Base-by-base conservation (phyloP, 1,284 basidiomycete species). In the Apiotrichum akiyoshidainum region DNA sequence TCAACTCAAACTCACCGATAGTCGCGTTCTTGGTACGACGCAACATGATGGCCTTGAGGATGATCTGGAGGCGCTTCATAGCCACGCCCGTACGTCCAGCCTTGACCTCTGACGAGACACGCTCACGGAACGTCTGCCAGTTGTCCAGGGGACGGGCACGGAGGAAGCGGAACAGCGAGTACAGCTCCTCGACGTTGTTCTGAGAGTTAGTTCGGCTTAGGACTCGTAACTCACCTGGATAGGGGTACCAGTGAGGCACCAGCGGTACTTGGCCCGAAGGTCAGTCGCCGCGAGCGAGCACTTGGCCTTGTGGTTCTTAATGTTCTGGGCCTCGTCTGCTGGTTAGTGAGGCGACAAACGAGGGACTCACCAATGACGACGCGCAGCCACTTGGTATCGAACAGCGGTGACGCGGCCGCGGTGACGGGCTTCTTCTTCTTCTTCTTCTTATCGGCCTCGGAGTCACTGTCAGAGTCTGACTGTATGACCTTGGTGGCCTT, bases 261-360 rank as follows among this genome's bases (percentile, higher is more conserved):
- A 95, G 48, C 90, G 83, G 72, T 84, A 93, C 71, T 89, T 90
- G 13, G 84, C 83, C 40, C 86, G 78, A 12, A 99, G 81, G 1
- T 83, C 87, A 59, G 85, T 90, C 60, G 92, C 94, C 0, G 91
- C 92, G 45, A 86, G 81, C 1, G 90, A 87, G 34, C 84, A 83
- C 73, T 92, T 90, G 0, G 94, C 91, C 37, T 83, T 87, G 59
- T 86, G 82, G 70, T 97, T 96, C 83, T 98, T 98, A 81, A 99
- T 98, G 69, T 90, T 93, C 72, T 99, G 95, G 0, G 95, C 95
- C 74, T 99, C 95, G 70, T 97, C 93, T 92, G 58, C 14, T 17
- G 34, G 31, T 34, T 37, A 31, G 40, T 44, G 19, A 52, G 56
- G 13, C 21, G 3, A 46, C 16, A 16, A 33, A 11, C 2, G 26